phyloP scores from a whole-genome alignment of 1,139 yeast genomes.

The Suhomyces wounanorum region DNA sequence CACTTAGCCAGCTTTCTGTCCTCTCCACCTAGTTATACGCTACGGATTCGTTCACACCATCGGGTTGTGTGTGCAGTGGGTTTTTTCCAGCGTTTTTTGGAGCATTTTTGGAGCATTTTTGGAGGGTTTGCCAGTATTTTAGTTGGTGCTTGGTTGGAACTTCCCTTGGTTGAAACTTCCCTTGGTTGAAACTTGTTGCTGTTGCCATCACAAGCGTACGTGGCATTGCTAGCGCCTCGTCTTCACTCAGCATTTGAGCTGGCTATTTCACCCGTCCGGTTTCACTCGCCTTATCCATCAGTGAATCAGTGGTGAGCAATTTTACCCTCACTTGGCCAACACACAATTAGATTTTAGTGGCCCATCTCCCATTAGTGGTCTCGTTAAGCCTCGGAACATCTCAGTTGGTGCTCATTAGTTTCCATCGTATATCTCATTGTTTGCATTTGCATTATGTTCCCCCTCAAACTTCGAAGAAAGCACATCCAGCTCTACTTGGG shows the following conservation, averaged over 20 bases:
- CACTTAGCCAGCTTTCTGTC: neutral
- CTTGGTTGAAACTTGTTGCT: too few relatives aligned
- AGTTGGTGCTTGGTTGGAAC: too few relatives aligned
- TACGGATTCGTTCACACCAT: neutral
- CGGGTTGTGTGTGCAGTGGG: too few relatives aligned
- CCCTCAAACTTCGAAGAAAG: slow-evolving; percentile 18
- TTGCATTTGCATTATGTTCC: slow-evolving; percentile 1
- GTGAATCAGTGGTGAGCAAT: too few relatives aligned
- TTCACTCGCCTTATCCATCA: neutral
- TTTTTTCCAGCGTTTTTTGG: too few relatives aligned
- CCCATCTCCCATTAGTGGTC: neutral
- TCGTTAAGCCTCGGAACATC: neutral
- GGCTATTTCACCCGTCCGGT: neutral
- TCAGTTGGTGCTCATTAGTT: neutral
- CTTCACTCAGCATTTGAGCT: too few relatives aligned
- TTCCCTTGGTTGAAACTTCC: too few relatives aligned
- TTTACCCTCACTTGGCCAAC: too few relatives aligned
- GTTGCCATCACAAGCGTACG: too few relatives aligned
- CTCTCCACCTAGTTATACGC: neutral
- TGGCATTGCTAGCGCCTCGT: too few relatives aligned
- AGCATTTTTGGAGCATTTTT: neutral
- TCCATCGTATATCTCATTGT: neutral
- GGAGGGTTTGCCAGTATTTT: neutral
- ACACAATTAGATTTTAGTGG: neutral
- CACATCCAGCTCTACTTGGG: slow-evolving; percentile 19